These are phyloP conservation scores for Brassica balearica DNA, from an alignment of 441 rosid species.

Conservation along the genomic window DNA sequence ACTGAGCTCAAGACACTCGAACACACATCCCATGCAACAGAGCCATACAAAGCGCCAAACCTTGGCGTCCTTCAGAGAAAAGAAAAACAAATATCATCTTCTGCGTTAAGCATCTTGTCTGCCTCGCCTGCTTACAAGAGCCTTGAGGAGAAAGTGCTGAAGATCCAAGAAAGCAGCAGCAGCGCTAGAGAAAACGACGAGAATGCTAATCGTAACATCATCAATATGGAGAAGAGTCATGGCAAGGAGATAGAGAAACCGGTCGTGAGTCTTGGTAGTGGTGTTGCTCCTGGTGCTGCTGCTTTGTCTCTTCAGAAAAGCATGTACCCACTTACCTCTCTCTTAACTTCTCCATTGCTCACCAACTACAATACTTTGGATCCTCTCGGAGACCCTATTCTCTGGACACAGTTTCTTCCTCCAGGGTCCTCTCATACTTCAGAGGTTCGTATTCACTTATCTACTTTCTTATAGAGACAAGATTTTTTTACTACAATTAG, in stretches of 20 bases:
- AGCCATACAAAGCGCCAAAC: slow-evolving; percentile 89
- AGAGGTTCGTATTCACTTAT: slow-evolving; percentile 62
- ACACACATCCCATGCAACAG: slow-evolving; percentile 65
- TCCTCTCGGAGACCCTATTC: slow-evolving; percentile 79
- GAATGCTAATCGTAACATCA: slow-evolving; percentile 74
- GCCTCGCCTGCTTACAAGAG: slow-evolving; percentile 82
- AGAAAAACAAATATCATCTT: slow-evolving; percentile 56
- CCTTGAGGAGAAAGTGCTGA: slow-evolving; percentile 80
- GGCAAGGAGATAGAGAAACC: slow-evolving; percentile 85
- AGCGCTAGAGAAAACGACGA: slow-evolving; percentile 64
- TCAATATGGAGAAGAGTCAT: slow-evolving; percentile 67
- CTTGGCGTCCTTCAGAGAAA: slow-evolving; percentile 64
- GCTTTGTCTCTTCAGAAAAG: slow-evolving; percentile 80
- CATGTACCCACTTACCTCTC: slow-evolving; percentile 74
- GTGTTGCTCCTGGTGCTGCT: slow-evolving; percentile 45
- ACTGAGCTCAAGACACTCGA: slow-evolving; percentile 82
- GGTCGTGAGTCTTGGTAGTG: slow-evolving; percentile 52
- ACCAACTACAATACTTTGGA: slow-evolving; percentile 76
- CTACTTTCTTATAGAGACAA: slow-evolving; percentile 6
- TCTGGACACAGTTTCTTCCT: slow-evolving; percentile 87
- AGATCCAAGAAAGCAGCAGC: slow-evolving; percentile 60
- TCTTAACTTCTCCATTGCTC: slow-evolving; percentile 83
- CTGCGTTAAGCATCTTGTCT: slow-evolving; percentile 85
- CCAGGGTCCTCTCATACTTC: slow-evolving; percentile 68
- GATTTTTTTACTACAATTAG: not conserved